Percentiles rank a stretch among this genome's conserved stretches.
phyloP scores from a whole-genome alignment of 208 protist species.

The Borovskyia barvae region DNA sequence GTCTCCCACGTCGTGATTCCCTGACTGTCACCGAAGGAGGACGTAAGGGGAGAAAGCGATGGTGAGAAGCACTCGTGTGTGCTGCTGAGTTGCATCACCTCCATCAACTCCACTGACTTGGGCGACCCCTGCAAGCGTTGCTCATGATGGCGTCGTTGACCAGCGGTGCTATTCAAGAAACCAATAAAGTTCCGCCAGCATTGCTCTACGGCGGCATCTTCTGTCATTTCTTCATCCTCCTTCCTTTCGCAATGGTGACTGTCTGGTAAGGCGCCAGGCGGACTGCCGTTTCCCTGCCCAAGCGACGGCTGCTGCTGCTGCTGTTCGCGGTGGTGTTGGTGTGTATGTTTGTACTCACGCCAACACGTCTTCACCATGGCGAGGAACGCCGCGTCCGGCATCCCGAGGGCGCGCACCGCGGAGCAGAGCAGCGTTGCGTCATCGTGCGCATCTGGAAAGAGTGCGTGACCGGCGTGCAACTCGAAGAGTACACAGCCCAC shows the following conservation, averaged over 20 bases:
- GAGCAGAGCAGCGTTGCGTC: constrained; percentile 37
- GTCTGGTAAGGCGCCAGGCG: no score
- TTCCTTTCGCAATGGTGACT: background rate
- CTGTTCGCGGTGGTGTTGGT: background rate
- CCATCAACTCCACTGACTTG: no score
- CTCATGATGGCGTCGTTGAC: constrained; percentile 10
- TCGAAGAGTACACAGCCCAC: constrained; percentile 58
- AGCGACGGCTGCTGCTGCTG: background rate
- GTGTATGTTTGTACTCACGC: constrained; percentile 29
- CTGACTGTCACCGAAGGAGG: no score
- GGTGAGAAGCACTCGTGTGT: no score
- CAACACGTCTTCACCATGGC: constrained; percentile 42
- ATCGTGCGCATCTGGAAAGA: constrained; percentile 44
- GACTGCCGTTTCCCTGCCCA: background rate
- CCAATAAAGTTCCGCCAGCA: constrained; percentile 23
- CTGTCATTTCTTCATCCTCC: constrained; percentile 13
- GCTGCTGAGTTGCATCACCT: background rate
- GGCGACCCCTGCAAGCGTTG: constrained; percentile 2
- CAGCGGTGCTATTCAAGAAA: constrained; percentile 19
- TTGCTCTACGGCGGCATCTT: constrained; percentile 9
- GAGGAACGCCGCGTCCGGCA: constrained; percentile 47
- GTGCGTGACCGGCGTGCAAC: constrained; percentile 34
- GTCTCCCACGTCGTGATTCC: constrained; percentile 22
- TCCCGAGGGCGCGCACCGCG: constrained; percentile 32
- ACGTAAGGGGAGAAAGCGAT: no score